Base-by-base conservation (phyloP, 768 basidiomycete species). In the Rhizopogon rudus region DNA sequence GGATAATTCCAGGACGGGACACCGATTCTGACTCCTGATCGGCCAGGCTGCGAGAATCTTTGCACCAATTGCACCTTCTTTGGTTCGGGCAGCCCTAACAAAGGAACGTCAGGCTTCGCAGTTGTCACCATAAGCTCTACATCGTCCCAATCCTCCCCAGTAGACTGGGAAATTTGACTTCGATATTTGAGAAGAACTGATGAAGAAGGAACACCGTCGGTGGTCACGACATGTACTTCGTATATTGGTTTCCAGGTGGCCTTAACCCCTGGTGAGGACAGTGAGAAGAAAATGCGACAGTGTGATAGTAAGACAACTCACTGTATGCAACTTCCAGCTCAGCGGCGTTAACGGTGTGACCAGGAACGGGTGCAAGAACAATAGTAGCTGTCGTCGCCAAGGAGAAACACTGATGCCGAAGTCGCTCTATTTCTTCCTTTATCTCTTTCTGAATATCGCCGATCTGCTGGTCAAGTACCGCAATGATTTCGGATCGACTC, bases 131-230 rank as follows among this genome's bases (percentile, higher is more conserved):
- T 44, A 43, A 73, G 53, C 28, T 57, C 50, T 9, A 66, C 57
- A 35, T 64, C 58, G 3, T 60, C 62, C 71, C 71, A 73, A 41
- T 64, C 44, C 54, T 73, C 71, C 3, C 68, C 67, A 0, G 71
- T 70, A 33, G 50, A 51, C 35, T 72, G 72, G 2, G 44, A 57
- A 22, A 72, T 63, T 31, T 51, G 51, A 12, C 71, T 69, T 9
- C 66, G 63, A 52, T 69, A 69, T 53, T 69, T 55, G 16, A 71
- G 59, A 29, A 5, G 44, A 40, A 61, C 58, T 2, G 54, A 57
- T 12, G 58, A 40, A 3, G 62, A 57, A 5, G 65, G 66, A 3
- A 33, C 43, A 33, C 54, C 41, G 40, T 45, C 58, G 9, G 17
- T 6, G 50, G 61, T 59, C 4, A 51, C 3, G 33, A 65, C 22